Evolutionary conservation across 1,139 yeast species (phyloP), one percentile per base, ranked within the genome.

Genomic region (Lodderomyces metapsilosis): DNA sequence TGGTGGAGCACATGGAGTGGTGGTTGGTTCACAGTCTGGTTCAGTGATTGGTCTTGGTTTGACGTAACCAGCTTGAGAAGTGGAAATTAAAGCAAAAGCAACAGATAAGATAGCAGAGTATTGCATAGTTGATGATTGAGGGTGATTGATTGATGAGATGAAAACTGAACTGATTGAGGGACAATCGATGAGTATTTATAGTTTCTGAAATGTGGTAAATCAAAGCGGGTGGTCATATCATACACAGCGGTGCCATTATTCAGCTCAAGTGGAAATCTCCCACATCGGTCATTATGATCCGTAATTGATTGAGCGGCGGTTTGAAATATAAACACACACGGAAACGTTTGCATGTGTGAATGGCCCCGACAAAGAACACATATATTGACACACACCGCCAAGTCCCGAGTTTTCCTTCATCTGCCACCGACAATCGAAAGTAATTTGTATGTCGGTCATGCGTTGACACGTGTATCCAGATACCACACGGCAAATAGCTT

Each of bases 41-140:
- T 27, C 31, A 13, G 31, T 27, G 16, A 27, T 27, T 27, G 31
- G 31, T 27, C 31, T 27, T 27, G 31, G 31, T 16, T 23, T 20
- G 31, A 32, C 33, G 15, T 34, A 37, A 32, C 41, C 43, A 15
- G 46, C 43, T 35, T 40, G 36, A 36, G 32, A 36, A 18, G 41
- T 33, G 15, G 39, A 30, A 17, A 37, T 18, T 36, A 43, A 28
- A 34, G 39, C 38, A 13, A 43, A 37, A 16, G 39, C 38, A 24
- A 34, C 20, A 4, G 36, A 17, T 6, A 34, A 18, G 20, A 37
- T 28, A 28, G 25, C 15, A 17, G 40, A 33, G 24, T 40, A 40
- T 32, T 36, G 37, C 43, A 43, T 43, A 27, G 13, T 36, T 36
- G 31, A 24, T 36, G 31, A 24, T 24, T 6, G n/a, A 24, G 17